Evolutionary conservation across 768 basidiomycete genomes (phyloP), one percentile per base, ranked within the genome.

Genomic region (Rhizopogon vulgaris): DNA sequence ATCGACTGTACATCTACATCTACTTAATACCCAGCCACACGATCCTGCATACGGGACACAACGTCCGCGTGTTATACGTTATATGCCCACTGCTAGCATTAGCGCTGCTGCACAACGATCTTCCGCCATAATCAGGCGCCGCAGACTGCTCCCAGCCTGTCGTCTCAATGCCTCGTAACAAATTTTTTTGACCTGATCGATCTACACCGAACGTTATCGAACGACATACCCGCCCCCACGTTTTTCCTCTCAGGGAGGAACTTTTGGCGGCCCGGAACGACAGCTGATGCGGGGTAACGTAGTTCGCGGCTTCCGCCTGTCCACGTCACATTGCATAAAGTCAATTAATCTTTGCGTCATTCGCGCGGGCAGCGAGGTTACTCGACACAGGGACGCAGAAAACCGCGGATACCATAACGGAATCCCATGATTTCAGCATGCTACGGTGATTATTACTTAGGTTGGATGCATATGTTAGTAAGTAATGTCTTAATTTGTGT

Each of bases 171-270:
- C 3, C 45, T 34, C 18, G 15, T 17, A 46, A 22, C 17, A 24
- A 46, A 46, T 34, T 3, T 34, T 30, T 22, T 46, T 24, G 18
- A 18, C 32, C 9, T 46, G 45, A 34, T 12, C 15, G 5, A 34
- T 45, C 6, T 22, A 24, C 22, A 34, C 8, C 32, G 45, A 34
- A 34, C 45, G 2, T 34, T 3, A 10, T 9, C 11, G 7, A 22
- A 22, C 45, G 12, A 5, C 7, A 14, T 8, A 14, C 1, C 7
- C 37, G 51, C 56, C 3, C 11, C 27, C 24, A 32, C 1, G 30
- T 42, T 46, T 48, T 59, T 18, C 58, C 58, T 54, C 38, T 64
- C 64, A 41, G 49, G 62, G 56, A 37, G 56, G 51, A 59, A 15
- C 15, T 43, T 41, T 32, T 48, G 41, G 30, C 38, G n/a, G 18